Evolutionary conservation across 306 rosid species (phyloP), one percentile per base, ranked within the genome.

Genomic region (Inga leiocalycina): DNA sequence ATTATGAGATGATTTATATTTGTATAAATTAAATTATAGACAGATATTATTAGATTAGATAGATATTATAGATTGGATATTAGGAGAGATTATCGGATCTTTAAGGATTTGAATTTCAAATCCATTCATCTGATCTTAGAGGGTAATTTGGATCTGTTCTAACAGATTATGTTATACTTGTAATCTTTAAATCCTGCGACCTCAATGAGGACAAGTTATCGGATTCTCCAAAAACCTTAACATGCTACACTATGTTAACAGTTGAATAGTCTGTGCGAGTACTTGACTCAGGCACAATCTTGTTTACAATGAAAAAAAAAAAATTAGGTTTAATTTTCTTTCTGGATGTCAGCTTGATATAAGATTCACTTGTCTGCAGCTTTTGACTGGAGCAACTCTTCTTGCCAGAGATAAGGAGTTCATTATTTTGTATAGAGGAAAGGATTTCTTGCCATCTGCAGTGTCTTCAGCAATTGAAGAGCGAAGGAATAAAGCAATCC

Each of bases 391-490:
- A 73, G 99, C 98, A 78, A 86, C 87, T 82, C 91, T 95, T 76
- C 90, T 95, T 87, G 84, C 98, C 79, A 95, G 98, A 79, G 93
- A 93, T 86, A 90, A 80, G 78, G 96, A 95, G 76, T 89, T 93
- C 85, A 87, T 95, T 72, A 88, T 84, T 84, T 86, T 95, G 8
- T 95, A 93, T 77, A 90, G 99, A 83, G 99, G 98, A 87, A 95
- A 95, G 75, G 99, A 93, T 82, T 95, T 91, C 84, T 88, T 95
- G 86, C 99, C 96, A 24, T 71, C 86, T 79, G 92, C 92, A 68
- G 99, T 91, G 84, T 93, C 98, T 51, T 88, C 96, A 77, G 98
- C 99, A 84, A 92, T 95, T 75, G 94, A 89, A 86, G 89, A 87
- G 87, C 86, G 95, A 74, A 88, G 97, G 91, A 87, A 84, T 77